Evolutionary conservation across 169 alveolate genomes (phyloP), one percentile per base, ranked within the genome.

Genomic region (Neospora caninum): DNA sequence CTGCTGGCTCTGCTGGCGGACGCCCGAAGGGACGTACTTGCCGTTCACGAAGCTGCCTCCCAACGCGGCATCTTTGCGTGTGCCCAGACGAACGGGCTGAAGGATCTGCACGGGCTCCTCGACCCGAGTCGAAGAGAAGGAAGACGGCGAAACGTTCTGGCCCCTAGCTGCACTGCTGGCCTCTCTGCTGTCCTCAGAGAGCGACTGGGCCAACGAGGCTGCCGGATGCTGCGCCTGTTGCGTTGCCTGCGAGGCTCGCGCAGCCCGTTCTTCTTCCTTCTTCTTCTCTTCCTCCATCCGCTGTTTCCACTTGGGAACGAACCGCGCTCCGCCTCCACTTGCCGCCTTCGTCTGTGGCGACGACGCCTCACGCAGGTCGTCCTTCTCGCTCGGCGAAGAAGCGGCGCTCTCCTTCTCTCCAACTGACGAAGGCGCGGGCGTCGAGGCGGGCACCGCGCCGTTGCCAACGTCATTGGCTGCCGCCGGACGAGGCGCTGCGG

Each of bases 21-120:
- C 31, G 39, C 69, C 64, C 58, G 89, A 29, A 20, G 89, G 89
- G 29, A 82, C 89, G 36, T 41, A 82, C 67, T 82, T 82, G 36
- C 89, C 89, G 34, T 82, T 42, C 31, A 38, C 64, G 27, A 78
- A 78, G 34, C 89, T 42, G 38, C 89, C 89, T 13, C 89, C 67
- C 4, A 82, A 38, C n/a, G 54, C 89, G 84, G 84, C 84, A n/a
- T n/a, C 84, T 31, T 42, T 38, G 38, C 89, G n/a, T 4, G 89
- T 39, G 53, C 89, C 89, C 25, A 82, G 89, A 31, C 89, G 89
- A 4, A 82, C 64, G 4, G 89, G 89, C 89, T 82, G 89, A 7
- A 82, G 89, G 31, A 78, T n/a, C 67, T 82, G 89, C 89, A 82
- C 89, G 38, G 67, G 69, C 39, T 82, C 89, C n/a, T 82, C 89